Percentiles rank a stretch among this genome's conserved stretches.
Conservation (phyloP, 768 basidiomycete species). For the Rubroboletus pulcherrimus region DNA sequence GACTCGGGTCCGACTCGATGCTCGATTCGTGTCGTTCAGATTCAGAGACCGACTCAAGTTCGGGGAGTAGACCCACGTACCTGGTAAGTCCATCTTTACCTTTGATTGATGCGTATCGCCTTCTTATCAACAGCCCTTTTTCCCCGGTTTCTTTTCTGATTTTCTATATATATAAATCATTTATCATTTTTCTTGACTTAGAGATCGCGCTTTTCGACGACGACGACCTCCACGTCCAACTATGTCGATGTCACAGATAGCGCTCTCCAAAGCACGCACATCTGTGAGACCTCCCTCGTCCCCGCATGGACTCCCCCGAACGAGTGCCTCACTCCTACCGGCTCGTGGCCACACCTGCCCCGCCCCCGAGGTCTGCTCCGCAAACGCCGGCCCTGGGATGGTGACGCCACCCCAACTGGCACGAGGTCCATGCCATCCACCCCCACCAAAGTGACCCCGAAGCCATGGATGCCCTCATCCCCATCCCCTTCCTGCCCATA, state of each 20-base stretch:
- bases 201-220: conserved; percentile 35
- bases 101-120: background rate
- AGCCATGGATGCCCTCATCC: conserved; percentile 1
- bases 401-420: background rate
- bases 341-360: conserved; percentile 24
- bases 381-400: conserved; percentile 26
- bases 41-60: conserved; percentile 11
- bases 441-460: conserved; percentile 3
- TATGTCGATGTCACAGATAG: conserved; percentile 18
- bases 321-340: conserved; percentile 9
- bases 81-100: conserved; percentile 14
- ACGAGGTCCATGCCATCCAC: conserved; percentile 11
- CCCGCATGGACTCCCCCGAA: conserved; percentile 2
- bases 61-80: background rate
- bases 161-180: background rate
- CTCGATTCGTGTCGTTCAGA: conserved; percentile 15
- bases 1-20: conserved; percentile 22
- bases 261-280: background rate
- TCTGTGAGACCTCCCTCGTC: background rate
- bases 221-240: conserved; percentile 34
- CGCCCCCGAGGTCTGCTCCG: conserved; percentile 26
- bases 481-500: conserved; percentile 7
- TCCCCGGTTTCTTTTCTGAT: background rate
- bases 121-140: background rate
- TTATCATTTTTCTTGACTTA: conserved; percentile 4